A percentile compares a stretch with the other conserved stretches of the same genome.
Evolutionary conservation across 768 basidiomycete genomes (phyloP).

Genomic region (Phanerochaete sordida): DNA sequence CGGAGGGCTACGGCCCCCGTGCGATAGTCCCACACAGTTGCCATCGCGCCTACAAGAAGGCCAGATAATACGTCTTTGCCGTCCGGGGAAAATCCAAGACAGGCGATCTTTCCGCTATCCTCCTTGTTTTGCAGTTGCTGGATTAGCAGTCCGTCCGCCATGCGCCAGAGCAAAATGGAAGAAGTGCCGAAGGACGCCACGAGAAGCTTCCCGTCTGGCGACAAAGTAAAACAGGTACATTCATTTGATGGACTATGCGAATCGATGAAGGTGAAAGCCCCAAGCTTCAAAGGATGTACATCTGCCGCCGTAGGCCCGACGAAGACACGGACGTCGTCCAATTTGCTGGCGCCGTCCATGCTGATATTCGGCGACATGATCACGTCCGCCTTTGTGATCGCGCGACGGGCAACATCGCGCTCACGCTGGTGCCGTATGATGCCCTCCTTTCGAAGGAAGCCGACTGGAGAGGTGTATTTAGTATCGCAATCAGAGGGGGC

Average conservation of each 20-base stretch:
- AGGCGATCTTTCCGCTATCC: slow-evolving; percentile 11
- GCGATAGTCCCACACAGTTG: slow-evolving; percentile 7
- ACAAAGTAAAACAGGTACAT: slow-evolving; percentile 11
- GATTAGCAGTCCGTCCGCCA: slow-evolving; percentile 4
- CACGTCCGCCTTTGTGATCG: not conserved
- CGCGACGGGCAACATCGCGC: no score
- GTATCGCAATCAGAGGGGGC: no score
- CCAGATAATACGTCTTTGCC: slow-evolving; percentile 11
- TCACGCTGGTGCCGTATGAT: no score
- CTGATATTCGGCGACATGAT: not conserved
- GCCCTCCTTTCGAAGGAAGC: no score
- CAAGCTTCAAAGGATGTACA: not conserved
- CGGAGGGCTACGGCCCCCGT: slow-evolving; percentile 5
- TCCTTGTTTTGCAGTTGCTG: not conserved
- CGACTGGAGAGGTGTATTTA: no score
- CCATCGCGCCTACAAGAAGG: not conserved
- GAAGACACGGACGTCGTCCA: not conserved
- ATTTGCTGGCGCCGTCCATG: not conserved
- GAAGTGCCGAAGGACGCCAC: slow-evolving; percentile 26
- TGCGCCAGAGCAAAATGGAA: slow-evolving; percentile 23
- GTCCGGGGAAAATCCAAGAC: slow-evolving; percentile 15
- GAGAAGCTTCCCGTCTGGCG: slow-evolving; percentile 22
- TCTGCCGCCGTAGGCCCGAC: not conserved
- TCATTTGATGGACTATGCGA: not conserved
- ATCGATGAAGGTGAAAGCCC: not conserved